Conservation (phyloP, 2,329 filamentous ascomycete genomes). For the Aspergillus ustus region DNA sequence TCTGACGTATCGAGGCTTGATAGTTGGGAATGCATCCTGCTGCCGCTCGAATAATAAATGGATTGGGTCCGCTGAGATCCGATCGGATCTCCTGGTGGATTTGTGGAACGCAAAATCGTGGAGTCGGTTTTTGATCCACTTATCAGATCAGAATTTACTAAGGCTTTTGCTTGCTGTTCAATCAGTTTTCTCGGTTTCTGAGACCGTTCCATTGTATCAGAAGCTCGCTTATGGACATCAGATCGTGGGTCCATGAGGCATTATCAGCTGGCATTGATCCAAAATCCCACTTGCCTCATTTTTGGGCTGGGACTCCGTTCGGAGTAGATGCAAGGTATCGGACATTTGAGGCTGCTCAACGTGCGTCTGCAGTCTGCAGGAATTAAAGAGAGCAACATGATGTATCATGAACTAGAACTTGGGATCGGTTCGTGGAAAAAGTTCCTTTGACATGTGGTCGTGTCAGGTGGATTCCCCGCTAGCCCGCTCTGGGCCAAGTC, state of each 20-base stretch:
- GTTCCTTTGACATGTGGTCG: neutral
- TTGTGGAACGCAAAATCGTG: neutral
- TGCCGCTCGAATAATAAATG: neutral
- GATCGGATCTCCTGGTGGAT: neutral
- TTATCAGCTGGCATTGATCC: neutral
- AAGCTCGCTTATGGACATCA: neutral
- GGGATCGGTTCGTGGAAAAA: neutral
- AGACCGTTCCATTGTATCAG: neutral
- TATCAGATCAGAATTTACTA: neutral
- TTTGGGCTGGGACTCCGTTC: neutral
- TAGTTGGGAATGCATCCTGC: neutral
- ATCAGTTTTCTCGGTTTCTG: neutral
- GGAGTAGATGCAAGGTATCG: neutral
- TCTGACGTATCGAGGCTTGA: neutral
- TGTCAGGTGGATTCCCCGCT: neutral
- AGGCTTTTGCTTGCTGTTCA: neutral
- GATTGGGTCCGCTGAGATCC: neutral
- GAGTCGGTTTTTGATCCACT: neutral
- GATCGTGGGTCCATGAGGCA: neutral
- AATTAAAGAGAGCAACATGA: neutral
- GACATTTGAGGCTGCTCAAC: neutral
- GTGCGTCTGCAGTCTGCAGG: neutral
- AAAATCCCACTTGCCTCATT: neutral
- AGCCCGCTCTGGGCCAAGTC: neutral
- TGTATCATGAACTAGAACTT: neutral